phyloP scores from a whole-genome alignment of 306 rosid genomes.

The Casuarina glauca region DNA sequence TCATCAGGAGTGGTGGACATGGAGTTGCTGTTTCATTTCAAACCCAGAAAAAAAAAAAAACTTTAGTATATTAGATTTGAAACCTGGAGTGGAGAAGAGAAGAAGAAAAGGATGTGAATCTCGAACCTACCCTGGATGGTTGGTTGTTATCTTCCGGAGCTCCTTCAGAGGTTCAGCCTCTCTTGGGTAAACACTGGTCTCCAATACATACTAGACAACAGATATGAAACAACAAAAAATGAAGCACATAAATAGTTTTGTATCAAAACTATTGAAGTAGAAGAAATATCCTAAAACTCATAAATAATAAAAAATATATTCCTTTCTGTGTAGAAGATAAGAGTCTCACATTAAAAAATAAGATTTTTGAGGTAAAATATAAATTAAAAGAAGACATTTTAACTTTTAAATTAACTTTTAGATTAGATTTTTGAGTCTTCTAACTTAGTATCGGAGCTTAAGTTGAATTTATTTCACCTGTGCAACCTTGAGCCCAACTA shows the following conservation, averaged over 20 bases:
- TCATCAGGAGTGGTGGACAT: constrained; percentile 95
- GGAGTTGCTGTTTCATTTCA: constrained; percentile 61
- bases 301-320: no score
- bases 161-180: constrained; percentile 91
- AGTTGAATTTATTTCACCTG: not conserved
- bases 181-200: constrained; percentile 89
- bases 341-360: no score
- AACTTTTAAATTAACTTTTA: not conserved
- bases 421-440: not conserved
- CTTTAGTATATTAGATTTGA: no score
- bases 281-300: no score
- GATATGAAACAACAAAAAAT: not conserved
- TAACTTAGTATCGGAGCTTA: no score
- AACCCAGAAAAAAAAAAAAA: not conserved
- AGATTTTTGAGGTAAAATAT: no score
- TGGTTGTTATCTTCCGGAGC: constrained; percentile 84
- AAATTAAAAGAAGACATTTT: no score
- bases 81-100: no score
- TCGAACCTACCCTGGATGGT: constrained; percentile 66
- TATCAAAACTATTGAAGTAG: not conserved
- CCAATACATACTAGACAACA: constrained; percentile 61
- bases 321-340: no score
- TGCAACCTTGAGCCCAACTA: not conserved
- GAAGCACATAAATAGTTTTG: not conserved
- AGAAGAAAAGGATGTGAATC: not conserved